These are phyloP conservation scores for Turnera subulata DNA, from an alignment of 345 rosid species.

Conservation along the genomic window DNA sequence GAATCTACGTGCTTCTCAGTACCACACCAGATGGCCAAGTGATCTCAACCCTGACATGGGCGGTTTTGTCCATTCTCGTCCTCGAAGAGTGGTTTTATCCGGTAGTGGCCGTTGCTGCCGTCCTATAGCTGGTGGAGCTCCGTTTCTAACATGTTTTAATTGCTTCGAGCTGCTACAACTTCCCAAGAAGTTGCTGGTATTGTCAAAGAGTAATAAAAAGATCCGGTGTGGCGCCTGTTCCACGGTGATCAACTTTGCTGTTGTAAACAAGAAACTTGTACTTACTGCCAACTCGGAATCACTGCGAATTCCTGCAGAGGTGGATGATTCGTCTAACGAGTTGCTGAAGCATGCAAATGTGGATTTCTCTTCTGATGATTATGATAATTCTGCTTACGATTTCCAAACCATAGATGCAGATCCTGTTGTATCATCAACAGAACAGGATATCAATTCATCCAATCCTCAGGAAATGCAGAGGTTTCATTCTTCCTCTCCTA, in stretches of 20 bases:
- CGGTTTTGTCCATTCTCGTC: constrained; percentile 37
- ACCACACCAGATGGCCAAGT: constrained; percentile 61
- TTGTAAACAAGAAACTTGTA: constrained; percentile 51
- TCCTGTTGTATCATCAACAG: constrained; percentile 31
- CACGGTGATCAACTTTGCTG: constrained; percentile 34
- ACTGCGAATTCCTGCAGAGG: constrained; percentile 24
- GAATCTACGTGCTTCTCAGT: constrained; percentile 35
- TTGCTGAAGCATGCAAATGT: constrained; percentile 27
- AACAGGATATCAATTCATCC: constrained; percentile 34
- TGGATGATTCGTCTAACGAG: constrained; percentile 35
- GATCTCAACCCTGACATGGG: constrained; percentile 41
- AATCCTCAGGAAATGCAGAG: constrained; percentile 65
- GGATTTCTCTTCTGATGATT: constrained; percentile 79
- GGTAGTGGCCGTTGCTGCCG: constrained; percentile 35
- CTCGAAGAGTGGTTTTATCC: constrained; percentile 43
- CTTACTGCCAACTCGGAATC: constrained; percentile 31
- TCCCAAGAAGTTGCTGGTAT: constrained; percentile 43
- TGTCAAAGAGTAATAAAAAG: constrained; percentile 42
- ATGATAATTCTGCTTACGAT: constrained; percentile 63
- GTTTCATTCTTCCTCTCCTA: constrained; percentile 51
- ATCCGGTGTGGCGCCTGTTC: constrained; percentile 77
- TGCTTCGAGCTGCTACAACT: constrained; percentile 70
- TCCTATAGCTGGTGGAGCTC: constrained; percentile 87
- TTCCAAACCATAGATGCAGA: constrained; percentile 58
- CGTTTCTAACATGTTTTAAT: constrained; percentile 62